Conservation (phyloP, 192 early-diverging fungal genomes). For the Tieghemiomyces parasiticus region DNA sequence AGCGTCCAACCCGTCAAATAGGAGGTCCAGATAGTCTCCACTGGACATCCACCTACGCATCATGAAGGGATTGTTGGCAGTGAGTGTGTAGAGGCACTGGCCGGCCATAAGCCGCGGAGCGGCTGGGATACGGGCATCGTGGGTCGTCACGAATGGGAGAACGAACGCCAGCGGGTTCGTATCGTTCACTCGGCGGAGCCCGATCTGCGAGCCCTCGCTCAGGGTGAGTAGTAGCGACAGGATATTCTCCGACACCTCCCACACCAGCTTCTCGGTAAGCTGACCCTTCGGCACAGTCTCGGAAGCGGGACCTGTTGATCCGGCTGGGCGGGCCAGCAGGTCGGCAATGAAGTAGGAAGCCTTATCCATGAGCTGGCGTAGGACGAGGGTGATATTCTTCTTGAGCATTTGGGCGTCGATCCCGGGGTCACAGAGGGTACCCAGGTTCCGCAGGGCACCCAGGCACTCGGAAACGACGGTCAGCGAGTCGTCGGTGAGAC, state of each 20-base stretch:
- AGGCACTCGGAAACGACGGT: constrained; percentile 59
- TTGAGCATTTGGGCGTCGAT: constrained; percentile 24
- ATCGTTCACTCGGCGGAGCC: constrained; percentile 48
- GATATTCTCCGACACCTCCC: constrained; percentile 26
- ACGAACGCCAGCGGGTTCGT: constrained; percentile 45
- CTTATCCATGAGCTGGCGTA: constrained; percentile 23
- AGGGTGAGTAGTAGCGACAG: constrained; percentile 24
- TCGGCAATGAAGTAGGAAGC: constrained; percentile 6
- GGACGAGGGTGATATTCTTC: constrained; percentile 21
- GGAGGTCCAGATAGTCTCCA: constrained; percentile 30
- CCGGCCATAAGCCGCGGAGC: constrained; percentile 29
- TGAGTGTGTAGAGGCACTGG: constrained; percentile 70
- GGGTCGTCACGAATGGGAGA: constrained; percentile 43
- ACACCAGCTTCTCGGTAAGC: constrained; percentile 26
- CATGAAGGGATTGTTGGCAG: constrained; percentile 54
- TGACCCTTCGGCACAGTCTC: not conserved
- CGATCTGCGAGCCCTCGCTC: constrained; percentile 55
- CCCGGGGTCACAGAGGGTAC: constrained; percentile 21
- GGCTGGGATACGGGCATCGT: constrained; percentile 21
- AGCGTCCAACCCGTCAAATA: constrained; percentile 30
- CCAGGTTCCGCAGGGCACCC: constrained; percentile 45
- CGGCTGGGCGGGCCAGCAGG: constrained; percentile 4
- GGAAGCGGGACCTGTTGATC: constrained; percentile 6
- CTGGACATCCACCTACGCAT: constrained; percentile 38
- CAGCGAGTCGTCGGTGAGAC: constrained; percentile 50